phyloP scores from a whole-genome alignment of 2,329 filamentous ascomycete species.

The Rugonectria rugulosa region DNA sequence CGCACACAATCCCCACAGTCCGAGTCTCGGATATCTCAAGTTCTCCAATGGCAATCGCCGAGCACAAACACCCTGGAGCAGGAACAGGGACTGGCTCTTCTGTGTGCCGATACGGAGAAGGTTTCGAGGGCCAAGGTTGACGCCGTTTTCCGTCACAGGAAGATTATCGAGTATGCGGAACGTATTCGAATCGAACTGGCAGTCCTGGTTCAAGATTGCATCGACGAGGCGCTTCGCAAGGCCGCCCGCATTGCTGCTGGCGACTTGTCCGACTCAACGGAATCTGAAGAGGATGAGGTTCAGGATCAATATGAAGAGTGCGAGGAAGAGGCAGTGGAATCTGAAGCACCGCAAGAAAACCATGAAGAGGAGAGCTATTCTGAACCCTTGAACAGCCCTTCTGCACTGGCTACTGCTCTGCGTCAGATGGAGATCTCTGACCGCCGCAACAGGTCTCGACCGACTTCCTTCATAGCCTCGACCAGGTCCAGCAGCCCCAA shows the following conservation, averaged over 20 bases:
- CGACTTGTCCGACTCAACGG: constrained; percentile 79
- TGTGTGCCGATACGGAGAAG: constrained; percentile 91
- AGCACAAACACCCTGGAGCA: constrained; percentile 91
- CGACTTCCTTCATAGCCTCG: constrained; percentile 65
- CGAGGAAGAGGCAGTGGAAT: constrained; percentile 47
- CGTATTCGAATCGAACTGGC: constrained; percentile 94
- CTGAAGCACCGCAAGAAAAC: constrained; percentile 21
- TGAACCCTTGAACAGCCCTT: constrained; percentile 49
- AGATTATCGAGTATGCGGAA: constrained; percentile 95
- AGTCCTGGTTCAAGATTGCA: constrained; percentile 92
- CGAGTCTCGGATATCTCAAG: constrained; percentile 91
- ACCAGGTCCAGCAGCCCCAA: constrained; percentile 89
- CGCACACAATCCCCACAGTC: constrained; percentile 95
- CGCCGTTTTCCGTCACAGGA: constrained; percentile 87
- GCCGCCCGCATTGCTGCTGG: constrained; percentile 88
- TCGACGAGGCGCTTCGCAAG: constrained; percentile 89
- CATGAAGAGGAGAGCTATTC: constrained; percentile 26
- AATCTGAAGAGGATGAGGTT: constrained; percentile 62
- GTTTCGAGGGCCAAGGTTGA: constrained; percentile 90
- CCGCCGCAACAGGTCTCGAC: constrained; percentile 54
- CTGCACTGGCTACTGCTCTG: constrained; percentile 64
- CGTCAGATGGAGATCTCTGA: constrained; percentile 47
- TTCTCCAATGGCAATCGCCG: constrained; percentile 95
- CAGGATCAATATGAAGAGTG: constrained; percentile 34
- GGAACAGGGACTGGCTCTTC: constrained; percentile 83